Percentiles rank a stretch among this genome's conserved stretches.
These are phyloP conservation scores for Pseudocercospora fuligena DNA, from an alignment of 2,329 filamentous ascomycete genomes.

Conservation along the genomic window DNA sequence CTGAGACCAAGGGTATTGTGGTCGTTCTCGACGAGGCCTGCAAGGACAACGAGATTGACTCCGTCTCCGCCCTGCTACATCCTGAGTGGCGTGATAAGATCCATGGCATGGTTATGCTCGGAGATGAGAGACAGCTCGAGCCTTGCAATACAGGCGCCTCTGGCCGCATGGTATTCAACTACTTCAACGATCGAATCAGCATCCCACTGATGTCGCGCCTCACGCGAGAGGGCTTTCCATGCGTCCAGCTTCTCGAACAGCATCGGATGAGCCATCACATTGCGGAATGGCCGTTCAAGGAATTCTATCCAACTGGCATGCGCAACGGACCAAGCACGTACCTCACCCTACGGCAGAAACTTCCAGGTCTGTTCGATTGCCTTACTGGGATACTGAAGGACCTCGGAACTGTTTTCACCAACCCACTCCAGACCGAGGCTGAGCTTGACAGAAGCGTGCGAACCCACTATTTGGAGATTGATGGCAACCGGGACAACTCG, in stretches of 20 bases:
- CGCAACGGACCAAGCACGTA: conserved; percentile 22
- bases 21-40: conserved; percentile 30
- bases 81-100: conserved; percentile 24
- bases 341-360: conserved; percentile 12
- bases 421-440: not conserved
- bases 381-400: conserved; percentile 20
- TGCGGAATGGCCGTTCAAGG: conserved; percentile 23
- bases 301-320: conserved; percentile 27
- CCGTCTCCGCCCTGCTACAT: conserved; percentile 19
- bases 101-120: conserved; percentile 29
- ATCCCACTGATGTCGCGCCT: conserved; percentile 25
- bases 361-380: conserved; percentile 23
- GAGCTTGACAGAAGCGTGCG: conserved; percentile 21
- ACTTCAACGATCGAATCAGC: conserved; percentile 24
- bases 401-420: not conserved
- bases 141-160: conserved; percentile 27
- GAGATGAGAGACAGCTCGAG: conserved; percentile 27
- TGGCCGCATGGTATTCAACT: conserved; percentile 25
- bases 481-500: conserved; percentile 18
- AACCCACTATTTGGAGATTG: conserved; percentile 26
- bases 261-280: conserved; percentile 25
- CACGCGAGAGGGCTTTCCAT: conserved; percentile 27
- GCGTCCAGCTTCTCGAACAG: conserved; percentile 27
- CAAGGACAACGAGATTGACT: conserved; percentile 31
- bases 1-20: conserved; percentile 21